Conservation (phyloP, 306 rosid species). For the Canavalia ensiformis region DNA sequence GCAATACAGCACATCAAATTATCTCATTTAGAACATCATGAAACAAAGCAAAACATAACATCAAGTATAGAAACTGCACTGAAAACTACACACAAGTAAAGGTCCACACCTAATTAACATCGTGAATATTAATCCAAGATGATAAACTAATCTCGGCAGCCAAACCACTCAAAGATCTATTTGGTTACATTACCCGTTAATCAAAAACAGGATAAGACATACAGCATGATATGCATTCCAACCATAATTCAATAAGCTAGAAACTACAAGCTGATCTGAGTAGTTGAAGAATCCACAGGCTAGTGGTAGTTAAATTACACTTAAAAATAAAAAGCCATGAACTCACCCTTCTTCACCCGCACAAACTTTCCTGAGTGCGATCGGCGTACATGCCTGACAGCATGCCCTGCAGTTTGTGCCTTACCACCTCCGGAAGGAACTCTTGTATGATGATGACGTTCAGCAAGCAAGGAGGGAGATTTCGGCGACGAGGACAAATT, state of each 20-base stretch:
- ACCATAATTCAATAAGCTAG: neutral
- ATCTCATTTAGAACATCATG: neutral
- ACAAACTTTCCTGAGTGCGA: constrained; percentile 78
- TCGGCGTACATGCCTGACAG: constrained; percentile 76
- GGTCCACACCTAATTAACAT: neutral
- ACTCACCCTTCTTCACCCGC: constrained; percentile 81
- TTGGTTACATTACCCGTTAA: neutral
- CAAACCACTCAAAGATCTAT: neutral
- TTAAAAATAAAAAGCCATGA: neutral
- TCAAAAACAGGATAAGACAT: neutral
- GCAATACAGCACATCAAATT: neutral
- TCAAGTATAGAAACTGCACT: neutral
- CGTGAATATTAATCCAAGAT: neutral
- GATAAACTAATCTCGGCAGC: neutral
- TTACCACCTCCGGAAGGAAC: constrained; percentile 72
- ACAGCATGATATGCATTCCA: neutral
- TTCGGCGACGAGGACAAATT: constrained; percentile 78
- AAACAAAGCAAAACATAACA: neutral
- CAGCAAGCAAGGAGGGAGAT: constrained; percentile 75
- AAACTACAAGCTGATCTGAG: neutral
- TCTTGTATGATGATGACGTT: constrained; percentile 59
- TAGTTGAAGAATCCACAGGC: neutral
- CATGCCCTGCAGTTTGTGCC: constrained; percentile 70
- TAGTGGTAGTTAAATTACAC: neutral
- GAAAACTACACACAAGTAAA: constrained; percentile 5